A percentile compares a stretch with the other conserved stretches of the same genome.
phyloP scores from a whole-genome alignment of 2,329 filamentous ascomycete species.

The Hypoxylon sp. region DNA sequence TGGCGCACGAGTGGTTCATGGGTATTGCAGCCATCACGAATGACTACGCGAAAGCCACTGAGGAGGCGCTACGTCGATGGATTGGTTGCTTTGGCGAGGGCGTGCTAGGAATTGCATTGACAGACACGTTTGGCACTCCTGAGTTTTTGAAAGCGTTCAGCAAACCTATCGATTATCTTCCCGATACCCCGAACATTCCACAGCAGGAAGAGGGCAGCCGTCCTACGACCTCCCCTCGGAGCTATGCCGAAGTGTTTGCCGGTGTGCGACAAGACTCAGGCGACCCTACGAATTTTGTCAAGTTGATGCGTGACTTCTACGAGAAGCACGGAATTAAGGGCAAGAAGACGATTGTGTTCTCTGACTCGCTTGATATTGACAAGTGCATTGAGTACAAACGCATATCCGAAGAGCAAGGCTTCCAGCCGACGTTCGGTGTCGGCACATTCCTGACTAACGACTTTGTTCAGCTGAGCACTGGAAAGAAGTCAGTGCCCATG shows the following conservation, averaged over 20 bases:
- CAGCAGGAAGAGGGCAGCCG: constrained; percentile 53
- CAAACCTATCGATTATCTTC: constrained; percentile 62
- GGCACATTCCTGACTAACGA: constrained; percentile 98
- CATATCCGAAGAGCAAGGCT: constrained; percentile 79
- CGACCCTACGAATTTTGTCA: constrained; percentile 81
- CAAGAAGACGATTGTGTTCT: constrained; percentile 92
- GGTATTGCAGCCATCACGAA: constrained; percentile 90
- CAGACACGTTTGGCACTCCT: constrained; percentile 94
- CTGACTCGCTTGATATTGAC: constrained; percentile 92
- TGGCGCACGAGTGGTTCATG: constrained; percentile 99
- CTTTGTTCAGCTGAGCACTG: constrained; percentile 75
- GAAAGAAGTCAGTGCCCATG: constrained; percentile 85
- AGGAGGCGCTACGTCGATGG: constrained; percentile 87
- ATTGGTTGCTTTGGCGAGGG: constrained; percentile 87
- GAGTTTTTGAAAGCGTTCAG: constrained; percentile 88
- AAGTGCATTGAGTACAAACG: constrained; percentile 90
- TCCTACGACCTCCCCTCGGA: constrained; percentile 57
- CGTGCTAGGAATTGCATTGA: constrained; percentile 86
- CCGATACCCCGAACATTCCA: constrained; percentile 50
- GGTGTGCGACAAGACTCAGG: constrained; percentile 92
- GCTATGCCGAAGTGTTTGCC: constrained; percentile 82
- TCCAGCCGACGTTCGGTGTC: constrained; percentile 89
- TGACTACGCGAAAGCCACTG: constrained; percentile 85
- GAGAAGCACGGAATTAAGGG: constrained; percentile 76
- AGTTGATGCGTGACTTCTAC: constrained; percentile 83